Evolutionary conservation across 495 filamentous ascomycete species (phyloP), one percentile per base, ranked within the genome.

Genomic region (Xylaria nigripes): DNA sequence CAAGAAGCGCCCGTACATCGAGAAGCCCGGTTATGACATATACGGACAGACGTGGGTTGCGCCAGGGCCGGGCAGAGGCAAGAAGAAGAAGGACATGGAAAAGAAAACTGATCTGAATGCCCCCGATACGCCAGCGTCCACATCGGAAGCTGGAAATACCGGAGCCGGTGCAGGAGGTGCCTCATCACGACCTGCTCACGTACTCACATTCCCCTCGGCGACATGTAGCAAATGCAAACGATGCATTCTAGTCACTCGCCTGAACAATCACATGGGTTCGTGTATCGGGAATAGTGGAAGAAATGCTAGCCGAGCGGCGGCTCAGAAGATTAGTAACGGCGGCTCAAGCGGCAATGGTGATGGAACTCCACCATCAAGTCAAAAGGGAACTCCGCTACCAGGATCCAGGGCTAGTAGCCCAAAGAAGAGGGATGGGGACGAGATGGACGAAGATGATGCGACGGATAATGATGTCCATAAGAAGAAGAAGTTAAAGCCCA

Each of bases 221-320:
- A 78, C 75, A 6, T 78, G 75, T 56, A 72, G 70, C 65, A 78
- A 78, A 54, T 78, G 75, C 68, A 78, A 78, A 64, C 61, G 75
- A 18, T 78, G 75, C 61, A 78, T 78, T 51, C 63, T 78, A 45
- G 75, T 78, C 41, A 75, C 75, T 44, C 69, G 75, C 10, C 60
- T 78, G 36, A 90, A 88, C 61, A 85, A 88, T 61, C 88, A 93
- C 69, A 75, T 93, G 70, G 85, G 87, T 36, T 84, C 86, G 45
- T 91, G 87, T 64, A 81, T 93, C 60, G 86, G 87, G 25, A 81
- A 89, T 36, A 82, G 79, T 44, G 86, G 87, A 15, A 75, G 88
- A 19, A 80, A 80, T 61, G 81, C 80, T 16, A 84, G 84, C 54
- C 76, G 85, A 49, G 73, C 75, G 13, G 78, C 78, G 8, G 69